Evolutionary conservation across 345 rosid genomes (phyloP), one percentile per base, ranked within the genome.

Genomic region (Gossypium raimondii): DNA sequence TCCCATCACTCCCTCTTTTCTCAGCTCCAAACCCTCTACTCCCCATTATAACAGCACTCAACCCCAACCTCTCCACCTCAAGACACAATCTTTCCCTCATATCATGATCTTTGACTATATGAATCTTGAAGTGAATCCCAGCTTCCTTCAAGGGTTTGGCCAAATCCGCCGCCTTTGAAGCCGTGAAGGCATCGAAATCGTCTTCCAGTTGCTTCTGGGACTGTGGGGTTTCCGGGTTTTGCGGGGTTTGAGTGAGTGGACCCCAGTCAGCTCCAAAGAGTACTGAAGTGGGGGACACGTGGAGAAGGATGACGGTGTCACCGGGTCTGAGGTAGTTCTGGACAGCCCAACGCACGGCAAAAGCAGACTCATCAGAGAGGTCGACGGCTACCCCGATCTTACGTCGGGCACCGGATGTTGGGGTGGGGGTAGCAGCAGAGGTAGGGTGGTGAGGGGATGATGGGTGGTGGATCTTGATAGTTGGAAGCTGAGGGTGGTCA

Each of bases 261-360:
- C 97, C 99, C 98, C 99, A 95, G 73, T 95, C 99, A 62, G 99
- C 99, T 73, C 99, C 99, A 79, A 87, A 93, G 67, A 95, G 96
- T 50, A 91, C 94, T 77, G 96, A 91, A 61, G 99, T 95, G 9
- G 99, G 96, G 58, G 96, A 87, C 16, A 95, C 99, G 78, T 95
- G 99, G 86, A 95, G 89, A 62, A 95, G 89, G 81, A 95, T 75
- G 79, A 93, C 97, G 50, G 93, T 93, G 73, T 95, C 98, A 0
- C 99, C 99, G 13, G 93, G 97, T 55, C 99, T 98, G 81, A 93
- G 76, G 87, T 95, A 95, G 76, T 95, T 85, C 61, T 84, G 69
- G 61, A 91, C 96, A 20, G 98, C 92, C 98, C 98, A 94, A 75
- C 82, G 86, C 66, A 94, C 98, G 51, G 98, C 96, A 83, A 76